Percentiles rank a stretch among this genome's conserved stretches.
Conservation (phyloP, 805 yeast genomes). For the Pichia nanzhaoensis region DNA sequence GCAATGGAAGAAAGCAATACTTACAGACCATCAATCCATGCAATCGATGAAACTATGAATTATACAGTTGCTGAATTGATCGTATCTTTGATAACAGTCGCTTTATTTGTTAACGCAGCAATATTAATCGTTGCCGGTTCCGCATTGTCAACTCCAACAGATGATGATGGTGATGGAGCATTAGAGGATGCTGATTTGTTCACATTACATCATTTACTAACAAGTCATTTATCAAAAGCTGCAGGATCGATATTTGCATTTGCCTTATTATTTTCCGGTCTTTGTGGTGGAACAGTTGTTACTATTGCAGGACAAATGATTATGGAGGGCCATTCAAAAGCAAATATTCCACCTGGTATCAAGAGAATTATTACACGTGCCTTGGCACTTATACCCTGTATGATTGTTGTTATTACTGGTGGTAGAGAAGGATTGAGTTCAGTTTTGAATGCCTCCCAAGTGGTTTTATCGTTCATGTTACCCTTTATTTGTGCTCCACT, state of each 20-base stretch:
- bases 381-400: conserved; percentile 82
- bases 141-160: conserved; percentile 44
- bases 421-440: conserved; percentile 79
- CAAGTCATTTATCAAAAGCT: conserved; percentile 65
- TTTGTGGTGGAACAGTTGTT: conserved; percentile 91
- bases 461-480: conserved; percentile 67
- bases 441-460: conserved; percentile 77
- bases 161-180: conserved; percentile 44
- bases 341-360: conserved; percentile 77
- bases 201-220: conserved; percentile 68
- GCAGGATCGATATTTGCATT: conserved; percentile 88
- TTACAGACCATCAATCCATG: conserved; percentile 71
- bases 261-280: conserved; percentile 87
- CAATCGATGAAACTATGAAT: conserved; percentile 71
- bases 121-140: conserved; percentile 90
- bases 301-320: conserved; percentile 93
- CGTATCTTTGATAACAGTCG: conserved; percentile 76
- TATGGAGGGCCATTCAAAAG: conserved; percentile 77
- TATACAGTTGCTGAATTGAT: conserved; percentile 79
- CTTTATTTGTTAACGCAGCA: conserved; percentile 87
- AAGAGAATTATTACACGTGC: conserved; percentile 73
- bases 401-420: conserved; percentile 59
- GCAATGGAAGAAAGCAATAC: conserved; percentile 32
- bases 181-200: conserved; percentile 76
- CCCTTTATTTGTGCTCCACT: conserved; percentile 89